Evolutionary conservation across 305 asterid genomes (phyloP), one percentile per base, ranked within the genome.

Genomic region (Solanum hybrid): DNA sequence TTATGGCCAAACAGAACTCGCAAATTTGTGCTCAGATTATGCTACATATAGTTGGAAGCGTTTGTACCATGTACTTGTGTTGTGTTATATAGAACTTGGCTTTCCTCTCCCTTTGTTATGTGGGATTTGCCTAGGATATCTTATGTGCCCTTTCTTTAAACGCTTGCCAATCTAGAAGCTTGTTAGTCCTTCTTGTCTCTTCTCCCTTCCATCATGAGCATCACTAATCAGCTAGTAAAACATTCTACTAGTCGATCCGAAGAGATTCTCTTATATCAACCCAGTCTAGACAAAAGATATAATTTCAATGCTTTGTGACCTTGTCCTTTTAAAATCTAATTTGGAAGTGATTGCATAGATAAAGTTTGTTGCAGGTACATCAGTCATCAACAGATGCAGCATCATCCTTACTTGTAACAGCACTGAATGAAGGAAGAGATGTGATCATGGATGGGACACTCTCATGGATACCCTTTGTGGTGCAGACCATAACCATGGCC

Each of bases 401-500:
- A 11, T 95, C 99, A 24, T 97, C 99, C 0, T 95, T 97, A 57
- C 93, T 97, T 10, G 99, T 96, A 26, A 97, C 98, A 0, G 99
- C 99, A 2, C 92, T 97, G 13, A 96, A 97, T 61, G 98, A 97
- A 88, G 99, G 99, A 11, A 97, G 98, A 1, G 99, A 97, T 39
- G 99, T 97, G 91, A 96, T 97, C 90, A 96, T 97, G 99, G 99
- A 96, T 45, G 99, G 99, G 61, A 97, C 99, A 13, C 92, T 97
- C 5, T 95, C 99, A 8, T 97, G 99, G 99, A 97, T 89, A 89
- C 99, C 99, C 32, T 97, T 97, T 34, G 99, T 97, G 4, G 95
- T 95, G 92, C 98, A 97, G 92, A 96, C 98, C 22, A 94, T 97
- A n/a, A 91, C 94, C 36, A 97, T 97, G 98, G 99, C 96, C 3